A percentile compares a stretch with the other conserved stretches of the same genome.
Evolutionary conservation across 2,329 filamentous ascomycete genomes (phyloP).

Genomic region (Rhytidhysteron rufulum): DNA sequence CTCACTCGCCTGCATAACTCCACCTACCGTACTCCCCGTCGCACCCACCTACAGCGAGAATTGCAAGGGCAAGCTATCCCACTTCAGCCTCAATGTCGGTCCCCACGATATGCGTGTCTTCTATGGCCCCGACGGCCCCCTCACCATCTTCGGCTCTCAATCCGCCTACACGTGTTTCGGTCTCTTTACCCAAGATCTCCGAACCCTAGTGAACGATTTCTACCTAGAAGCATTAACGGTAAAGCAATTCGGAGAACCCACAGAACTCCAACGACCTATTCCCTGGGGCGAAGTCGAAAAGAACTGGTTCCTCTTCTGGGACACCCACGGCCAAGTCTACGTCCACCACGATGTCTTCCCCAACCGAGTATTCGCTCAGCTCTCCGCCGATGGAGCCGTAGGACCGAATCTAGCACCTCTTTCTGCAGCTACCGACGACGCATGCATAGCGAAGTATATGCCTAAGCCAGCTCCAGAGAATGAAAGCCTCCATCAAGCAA

Average conservation of each 20-base stretch:
- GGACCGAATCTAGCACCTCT: slow-evolving; percentile 46
- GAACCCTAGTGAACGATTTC: slow-evolving; percentile 45
- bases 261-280: slow-evolving; percentile 50
- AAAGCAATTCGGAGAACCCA: slow-evolving; percentile 41
- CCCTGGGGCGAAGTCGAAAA: slow-evolving; percentile 51
- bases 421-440: slow-evolving; percentile 35
- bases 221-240: slow-evolving; percentile 21
- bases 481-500: slow-evolving; percentile 57
- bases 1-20: slow-evolving; percentile 40
- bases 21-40: slow-evolving; percentile 45
- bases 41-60: slow-evolving; percentile 42
- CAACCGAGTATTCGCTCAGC: slow-evolving; percentile 46
- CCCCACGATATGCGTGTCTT: slow-evolving; percentile 59
- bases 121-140: slow-evolving; percentile 49
- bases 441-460: slow-evolving; percentile 47
- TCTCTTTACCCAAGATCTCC: slow-evolving; percentile 54
- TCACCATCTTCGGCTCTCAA: slow-evolving; percentile 55
- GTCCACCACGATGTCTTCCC: slow-evolving; percentile 54
- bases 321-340: slow-evolving; percentile 43
- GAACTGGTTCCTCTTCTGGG: slow-evolving; percentile 64
- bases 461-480: slow-evolving; percentile 33
- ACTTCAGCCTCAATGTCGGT: slow-evolving; percentile 45
- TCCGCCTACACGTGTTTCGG: slow-evolving; percentile 55
- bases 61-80: slow-evolving; percentile 44
- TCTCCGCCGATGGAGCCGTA: slow-evolving; percentile 44